Conservation (phyloP, 306 rosid species). For the Lathyrus oleraceus region DNA sequence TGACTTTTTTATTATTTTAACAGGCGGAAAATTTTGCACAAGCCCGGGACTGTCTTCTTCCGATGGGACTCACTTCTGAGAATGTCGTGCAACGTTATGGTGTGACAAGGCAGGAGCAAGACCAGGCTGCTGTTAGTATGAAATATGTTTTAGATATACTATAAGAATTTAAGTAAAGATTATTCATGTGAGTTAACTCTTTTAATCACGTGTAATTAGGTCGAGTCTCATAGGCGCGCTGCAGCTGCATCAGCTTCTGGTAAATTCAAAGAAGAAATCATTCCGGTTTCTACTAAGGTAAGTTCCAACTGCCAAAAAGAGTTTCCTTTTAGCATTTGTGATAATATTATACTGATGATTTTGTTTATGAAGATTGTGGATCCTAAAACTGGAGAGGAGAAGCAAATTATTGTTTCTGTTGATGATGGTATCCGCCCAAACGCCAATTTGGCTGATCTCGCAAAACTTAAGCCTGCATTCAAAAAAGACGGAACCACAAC, state of each 20-base stretch:
- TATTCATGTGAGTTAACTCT: background rate
- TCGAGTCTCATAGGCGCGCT: conserved; percentile 86
- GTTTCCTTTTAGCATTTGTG: conserved; percentile 19
- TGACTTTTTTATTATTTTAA: conserved; percentile 11
- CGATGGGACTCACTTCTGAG: conserved; percentile 93
- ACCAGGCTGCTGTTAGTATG: conserved; percentile 84
- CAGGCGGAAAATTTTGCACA: conserved; percentile 61
- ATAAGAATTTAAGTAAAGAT: background rate
- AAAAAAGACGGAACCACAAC: conserved; percentile 78
- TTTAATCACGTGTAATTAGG: conserved; percentile 43
- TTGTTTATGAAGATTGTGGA: conserved; percentile 60
- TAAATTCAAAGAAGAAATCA: conserved; percentile 86
- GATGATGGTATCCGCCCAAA: conserved; percentile 86
- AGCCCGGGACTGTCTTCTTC: conserved; percentile 88
- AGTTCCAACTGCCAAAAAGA: conserved; percentile 31
- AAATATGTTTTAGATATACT: conserved; percentile 25
- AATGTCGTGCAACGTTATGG: conserved; percentile 81
- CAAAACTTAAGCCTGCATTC: conserved; percentile 87
- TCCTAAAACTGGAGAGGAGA: conserved; percentile 81
- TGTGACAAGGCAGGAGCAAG: conserved; percentile 86
- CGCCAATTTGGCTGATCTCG: conserved; percentile 60
- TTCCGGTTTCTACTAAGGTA: conserved; percentile 86
- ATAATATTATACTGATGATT: conserved; percentile 31
- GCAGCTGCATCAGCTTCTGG: conserved; percentile 80
- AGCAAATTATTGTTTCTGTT: conserved; percentile 58